These are phyloP conservation scores for Xylaria sp. DNA, from an alignment of 2,329 filamentous ascomycete species.

Conservation along the genomic window DNA sequence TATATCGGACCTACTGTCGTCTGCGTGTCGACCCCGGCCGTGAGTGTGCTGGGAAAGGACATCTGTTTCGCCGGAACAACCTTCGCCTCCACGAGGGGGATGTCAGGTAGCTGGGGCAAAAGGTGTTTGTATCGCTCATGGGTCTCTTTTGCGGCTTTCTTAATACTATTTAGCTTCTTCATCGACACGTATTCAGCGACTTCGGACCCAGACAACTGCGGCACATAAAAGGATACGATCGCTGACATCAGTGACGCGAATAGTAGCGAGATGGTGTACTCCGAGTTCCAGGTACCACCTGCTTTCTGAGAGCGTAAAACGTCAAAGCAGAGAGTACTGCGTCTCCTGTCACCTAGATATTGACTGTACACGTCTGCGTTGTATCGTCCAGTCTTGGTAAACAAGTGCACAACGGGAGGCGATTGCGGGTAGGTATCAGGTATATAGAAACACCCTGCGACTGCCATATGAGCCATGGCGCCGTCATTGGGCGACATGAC, in stretches of 20 bases:
- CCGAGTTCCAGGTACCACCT: conserved; percentile 22
- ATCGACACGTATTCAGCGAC: conserved; percentile 32
- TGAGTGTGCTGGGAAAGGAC: conserved; percentile 22
- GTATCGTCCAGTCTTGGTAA: conserved; percentile 28
- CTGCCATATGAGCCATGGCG: conserved; percentile 26
- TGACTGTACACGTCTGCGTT: conserved; percentile 29
- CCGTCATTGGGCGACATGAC: conserved; percentile 32
- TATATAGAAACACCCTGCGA: conserved; percentile 30
- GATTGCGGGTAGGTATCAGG: conserved; percentile 25
- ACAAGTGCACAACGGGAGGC: conserved; percentile 29
- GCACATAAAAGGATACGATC: conserved; percentile 33
- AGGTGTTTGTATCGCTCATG: conserved; percentile 23
- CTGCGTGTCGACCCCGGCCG: background rate
- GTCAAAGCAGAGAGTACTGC: conserved; percentile 29
- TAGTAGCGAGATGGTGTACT: conserved; percentile 27
- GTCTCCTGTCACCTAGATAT: background rate
- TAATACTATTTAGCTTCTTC: conserved; percentile 9
- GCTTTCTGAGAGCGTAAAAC: conserved; percentile 16
- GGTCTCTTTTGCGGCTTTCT: conserved; percentile 8
- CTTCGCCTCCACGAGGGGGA: conserved; percentile 25
- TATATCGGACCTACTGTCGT: conserved; percentile 24
- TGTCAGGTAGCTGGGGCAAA: conserved; percentile 4
- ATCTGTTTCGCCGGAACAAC: conserved; percentile 20
- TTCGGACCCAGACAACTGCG: conserved; percentile 12
- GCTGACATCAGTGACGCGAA: conserved; percentile 34